These are phyloP conservation scores for Xerocomellus dryophilus DNA, from an alignment of 768 basidiomycete species.

Conservation along the genomic window DNA sequence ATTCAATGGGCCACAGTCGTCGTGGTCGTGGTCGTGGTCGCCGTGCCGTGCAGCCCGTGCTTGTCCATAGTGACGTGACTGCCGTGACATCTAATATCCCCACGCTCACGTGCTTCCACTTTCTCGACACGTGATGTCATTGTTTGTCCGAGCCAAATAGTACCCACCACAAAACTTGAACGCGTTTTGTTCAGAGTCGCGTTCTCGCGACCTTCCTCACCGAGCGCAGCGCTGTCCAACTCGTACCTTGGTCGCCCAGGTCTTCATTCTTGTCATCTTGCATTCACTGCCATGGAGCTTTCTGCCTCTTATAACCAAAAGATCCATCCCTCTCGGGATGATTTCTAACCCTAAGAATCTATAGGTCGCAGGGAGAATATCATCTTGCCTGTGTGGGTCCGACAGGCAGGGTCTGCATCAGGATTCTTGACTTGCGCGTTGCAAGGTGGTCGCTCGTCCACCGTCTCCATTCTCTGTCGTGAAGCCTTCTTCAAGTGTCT, in stretches of 20 bases:
- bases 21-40: conserved; percentile 12
- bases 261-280: conserved; percentile 32
- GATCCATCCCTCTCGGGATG: conserved; percentile 46
- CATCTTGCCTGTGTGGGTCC: conserved; percentile 26
- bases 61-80: conserved; percentile 28
- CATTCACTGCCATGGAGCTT: conserved; percentile 30
- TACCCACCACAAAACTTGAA: conserved; percentile 3
- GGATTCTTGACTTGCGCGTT: conserved; percentile 11
- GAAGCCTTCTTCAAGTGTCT: conserved; percentile 37
- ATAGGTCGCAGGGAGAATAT: conserved; percentile 33
- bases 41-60: too few species aligned
- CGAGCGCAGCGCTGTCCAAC: conserved; percentile 20
- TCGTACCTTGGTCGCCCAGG: conserved; percentile 48
- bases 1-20: conserved; percentile 54
- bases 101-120: conserved; percentile 17
- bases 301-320: conserved; percentile 48
- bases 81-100: conserved; percentile 15
- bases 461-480: conserved; percentile 32
- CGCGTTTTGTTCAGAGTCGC: background rate
- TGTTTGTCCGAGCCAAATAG: conserved; percentile 28
- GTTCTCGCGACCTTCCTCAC: conserved; percentile 5
- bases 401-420: conserved; percentile 7
- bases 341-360: conserved; percentile 60
- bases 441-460: conserved; percentile 18
- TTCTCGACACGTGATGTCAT: background rate